phyloP scores from a whole-genome alignment of 768 basidiomycete species.

The Lactifluus piperatus region DNA sequence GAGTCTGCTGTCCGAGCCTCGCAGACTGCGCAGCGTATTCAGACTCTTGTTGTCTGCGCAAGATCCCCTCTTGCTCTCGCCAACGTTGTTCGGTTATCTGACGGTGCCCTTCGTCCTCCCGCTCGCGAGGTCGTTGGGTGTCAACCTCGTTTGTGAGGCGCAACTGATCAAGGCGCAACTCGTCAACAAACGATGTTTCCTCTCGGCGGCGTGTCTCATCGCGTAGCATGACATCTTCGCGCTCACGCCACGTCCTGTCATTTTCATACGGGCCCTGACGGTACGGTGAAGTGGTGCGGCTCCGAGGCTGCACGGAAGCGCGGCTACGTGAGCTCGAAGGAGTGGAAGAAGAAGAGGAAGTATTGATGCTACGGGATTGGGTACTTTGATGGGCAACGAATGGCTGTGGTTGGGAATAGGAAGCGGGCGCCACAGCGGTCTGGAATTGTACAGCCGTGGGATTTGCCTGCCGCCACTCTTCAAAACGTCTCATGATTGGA shows the following conservation, averaged over 20 bases:
- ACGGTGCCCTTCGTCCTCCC: conserved; percentile 27
- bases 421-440: neutral
- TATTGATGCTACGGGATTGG: conserved; percentile 1
- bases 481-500: conserved; percentile 51
- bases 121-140: conserved; percentile 16
- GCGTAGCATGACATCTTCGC: conserved; percentile 25
- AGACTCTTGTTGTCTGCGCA: conserved; percentile 47
- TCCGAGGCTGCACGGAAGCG: too few species aligned
- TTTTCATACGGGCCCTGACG: conserved; percentile 26
- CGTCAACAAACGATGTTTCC: neutral
- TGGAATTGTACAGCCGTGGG: conserved; percentile 15
- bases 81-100: conserved; percentile 35
- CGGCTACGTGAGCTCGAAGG: too few species aligned
- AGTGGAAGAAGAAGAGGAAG: conserved; percentile 15
- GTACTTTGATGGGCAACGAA: neutral
- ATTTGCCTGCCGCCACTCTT: conserved; percentile 45
- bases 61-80: conserved; percentile 49
- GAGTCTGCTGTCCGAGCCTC: conserved; percentile 22
- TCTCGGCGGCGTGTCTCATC: conserved; percentile 15
- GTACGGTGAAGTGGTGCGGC: conserved; percentile 18
- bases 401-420: neutral
- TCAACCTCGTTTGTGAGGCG: conserved; percentile 20
- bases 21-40: conserved; percentile 26
- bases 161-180: neutral
- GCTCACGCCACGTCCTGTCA: conserved; percentile 33